These are phyloP conservation scores for Penicillium sp. DNA, from an alignment of 2,329 filamentous ascomycete genomes.

Conservation along the genomic window DNA sequence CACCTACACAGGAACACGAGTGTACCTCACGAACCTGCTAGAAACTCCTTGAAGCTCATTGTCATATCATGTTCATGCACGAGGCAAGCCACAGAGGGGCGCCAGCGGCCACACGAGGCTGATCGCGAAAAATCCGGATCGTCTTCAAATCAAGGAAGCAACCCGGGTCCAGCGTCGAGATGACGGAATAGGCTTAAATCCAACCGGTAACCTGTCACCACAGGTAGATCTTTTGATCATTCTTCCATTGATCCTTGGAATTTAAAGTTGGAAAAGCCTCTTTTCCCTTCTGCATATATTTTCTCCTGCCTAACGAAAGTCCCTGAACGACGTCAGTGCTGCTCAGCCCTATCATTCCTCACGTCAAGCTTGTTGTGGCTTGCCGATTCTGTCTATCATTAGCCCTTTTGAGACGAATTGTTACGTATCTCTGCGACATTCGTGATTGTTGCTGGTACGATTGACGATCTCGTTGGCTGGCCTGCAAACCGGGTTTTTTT, in stretches of 20 bases:
- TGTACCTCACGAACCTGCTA: neutral
- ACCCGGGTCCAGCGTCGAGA: neutral
- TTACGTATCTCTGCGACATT: constrained; percentile 19
- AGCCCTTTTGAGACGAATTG: constrained; percentile 16
- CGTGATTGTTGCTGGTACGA: neutral
- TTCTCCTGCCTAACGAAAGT: neutral
- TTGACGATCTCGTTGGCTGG: neutral
- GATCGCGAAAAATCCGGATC: neutral
- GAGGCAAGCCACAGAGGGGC: neutral
- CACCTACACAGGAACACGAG: neutral
- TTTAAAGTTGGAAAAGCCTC: neutral
- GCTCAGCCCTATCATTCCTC: constrained; percentile 16
- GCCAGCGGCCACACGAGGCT: neutral
- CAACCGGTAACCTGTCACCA: constrained; percentile 5
- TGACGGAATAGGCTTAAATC: constrained; percentile 14
- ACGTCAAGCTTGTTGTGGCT: constrained; percentile 6
- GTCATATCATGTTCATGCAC: neutral
- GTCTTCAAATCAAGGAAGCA: constrained; percentile 15
- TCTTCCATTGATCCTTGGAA: neutral
- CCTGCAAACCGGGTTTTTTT: constrained; percentile 6
- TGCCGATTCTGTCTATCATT: constrained; percentile 17
- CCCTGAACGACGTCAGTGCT: constrained; percentile 11
- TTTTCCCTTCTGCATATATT: neutral
- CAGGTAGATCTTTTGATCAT: neutral
- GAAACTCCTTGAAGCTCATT: neutral